Evolutionary conservation across 2,329 filamentous ascomycete genomes (phyloP).

Genomic region (Teratosphaeriaceae sp.): DNA sequence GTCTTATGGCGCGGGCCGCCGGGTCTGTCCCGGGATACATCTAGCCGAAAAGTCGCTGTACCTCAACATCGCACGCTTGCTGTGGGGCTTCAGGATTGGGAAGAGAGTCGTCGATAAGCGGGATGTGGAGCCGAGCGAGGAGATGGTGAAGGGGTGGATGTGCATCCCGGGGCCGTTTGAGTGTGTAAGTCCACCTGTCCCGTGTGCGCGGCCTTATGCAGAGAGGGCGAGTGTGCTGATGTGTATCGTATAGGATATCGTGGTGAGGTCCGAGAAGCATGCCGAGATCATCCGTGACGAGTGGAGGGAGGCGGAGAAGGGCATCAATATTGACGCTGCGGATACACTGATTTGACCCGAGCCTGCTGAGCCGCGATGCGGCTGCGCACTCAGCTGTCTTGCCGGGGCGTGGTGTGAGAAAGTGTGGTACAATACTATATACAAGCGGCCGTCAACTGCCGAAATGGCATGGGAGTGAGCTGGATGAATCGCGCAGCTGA

Average conservation of each 20-base stretch:
- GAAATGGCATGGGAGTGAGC: background rate
- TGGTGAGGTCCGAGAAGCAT: too few relatives aligned
- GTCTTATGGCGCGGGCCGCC: slow-evolving; percentile 29
- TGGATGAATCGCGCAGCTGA: background rate
- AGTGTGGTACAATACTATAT: too few relatives aligned
- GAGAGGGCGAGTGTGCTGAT: too few relatives aligned
- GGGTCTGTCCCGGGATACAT: slow-evolving; percentile 32
- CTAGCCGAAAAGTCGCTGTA: slow-evolving; percentile 32
- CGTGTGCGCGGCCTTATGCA: too few relatives aligned
- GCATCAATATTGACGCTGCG: too few relatives aligned
- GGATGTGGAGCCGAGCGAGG: slow-evolving; percentile 21
- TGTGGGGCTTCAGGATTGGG: slow-evolving; percentile 30
- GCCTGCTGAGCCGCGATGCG: too few relatives aligned
- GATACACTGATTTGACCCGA: too few relatives aligned
- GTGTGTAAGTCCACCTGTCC: background rate
- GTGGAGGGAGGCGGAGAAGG: slow-evolving; percentile 1
- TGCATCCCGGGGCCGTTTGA: background rate
- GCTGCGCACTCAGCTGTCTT: too few relatives aligned
- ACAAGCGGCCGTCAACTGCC: background rate
- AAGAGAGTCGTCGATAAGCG: slow-evolving; percentile 23
- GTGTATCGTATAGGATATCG: too few relatives aligned
- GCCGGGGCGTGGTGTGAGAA: too few relatives aligned
- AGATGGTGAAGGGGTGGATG: slow-evolving; percentile 3
- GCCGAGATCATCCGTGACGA: background rate
- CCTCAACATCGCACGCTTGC: slow-evolving; percentile 29